Conservation (phyloP, 768 basidiomycete genomes). For the Trametes sanguinea region DNA sequence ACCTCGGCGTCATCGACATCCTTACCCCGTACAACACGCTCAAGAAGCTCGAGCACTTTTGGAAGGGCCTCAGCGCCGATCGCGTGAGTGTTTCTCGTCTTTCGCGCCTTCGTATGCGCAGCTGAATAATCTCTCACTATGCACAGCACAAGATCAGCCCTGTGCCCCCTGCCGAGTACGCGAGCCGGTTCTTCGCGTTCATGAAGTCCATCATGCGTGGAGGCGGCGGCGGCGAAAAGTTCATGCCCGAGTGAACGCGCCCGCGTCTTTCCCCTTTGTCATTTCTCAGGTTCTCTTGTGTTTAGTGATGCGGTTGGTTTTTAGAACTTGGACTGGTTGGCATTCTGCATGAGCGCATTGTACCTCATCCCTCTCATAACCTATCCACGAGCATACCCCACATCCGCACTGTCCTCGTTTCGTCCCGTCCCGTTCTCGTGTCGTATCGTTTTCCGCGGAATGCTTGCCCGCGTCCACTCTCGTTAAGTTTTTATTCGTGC, state of each 20-base stretch:
- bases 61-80: conserved; percentile 89
- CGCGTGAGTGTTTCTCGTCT: conserved; percentile 58
- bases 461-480: conserved; percentile 11
- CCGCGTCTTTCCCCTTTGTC: not conserved
- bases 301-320: conserved; percentile 1
- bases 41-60: conserved; percentile 87
- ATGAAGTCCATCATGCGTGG: conserved; percentile 86
- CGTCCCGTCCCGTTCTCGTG: not conserved
- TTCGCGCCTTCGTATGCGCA: not conserved
- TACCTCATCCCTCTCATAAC: not conserved
- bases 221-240: conserved; percentile 62
- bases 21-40: conserved; percentile 79
- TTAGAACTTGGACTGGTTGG: conserved; percentile 13
- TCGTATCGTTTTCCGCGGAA: not conserved
- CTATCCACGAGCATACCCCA: conserved; percentile 11
- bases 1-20: conserved; percentile 96
- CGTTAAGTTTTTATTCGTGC: not conserved
- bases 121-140: conserved; percentile 11
- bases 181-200: conserved; percentile 83
- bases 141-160: conserved; percentile 91
- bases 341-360: not conserved
- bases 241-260: conserved; percentile 26
- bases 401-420: not conserved
- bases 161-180: conserved; percentile 85
- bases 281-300: not conserved